phyloP scores from a whole-genome alignment of 331 rosid species.

The Spiraea crenata region DNA sequence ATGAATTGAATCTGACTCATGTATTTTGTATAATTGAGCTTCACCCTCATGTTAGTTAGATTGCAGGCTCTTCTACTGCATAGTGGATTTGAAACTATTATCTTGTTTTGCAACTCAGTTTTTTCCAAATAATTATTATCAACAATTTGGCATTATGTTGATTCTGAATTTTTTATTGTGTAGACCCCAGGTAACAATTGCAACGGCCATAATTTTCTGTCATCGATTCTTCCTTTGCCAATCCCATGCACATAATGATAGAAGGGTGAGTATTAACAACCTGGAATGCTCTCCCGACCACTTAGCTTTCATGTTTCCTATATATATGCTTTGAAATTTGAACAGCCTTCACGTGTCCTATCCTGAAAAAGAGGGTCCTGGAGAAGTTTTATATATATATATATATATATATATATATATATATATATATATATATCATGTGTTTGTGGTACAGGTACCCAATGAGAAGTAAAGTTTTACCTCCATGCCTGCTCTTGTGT shows the following conservation, averaged over 20 bases:
- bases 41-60: neutral
- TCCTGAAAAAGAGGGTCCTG: neutral
- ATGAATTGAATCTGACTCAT: neutral
- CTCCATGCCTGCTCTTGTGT: neutral
- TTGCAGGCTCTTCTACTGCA: neutral
- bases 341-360: neutral
- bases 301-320: too few species aligned
- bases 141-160: conserved; percentile 23
- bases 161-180: conserved; percentile 27
- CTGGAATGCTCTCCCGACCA: neutral
- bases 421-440: too few species aligned
- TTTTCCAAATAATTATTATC: neutral
- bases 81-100: neutral
- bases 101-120: neutral
- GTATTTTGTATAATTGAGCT: neutral
- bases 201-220: conserved; percentile 97
- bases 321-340: neutral
- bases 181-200: conserved; percentile 99
- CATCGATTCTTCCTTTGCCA: conserved; percentile 94
- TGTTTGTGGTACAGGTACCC: neutral
- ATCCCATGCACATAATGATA: conserved; percentile 92
- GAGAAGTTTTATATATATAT: neutral
- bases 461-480: neutral
- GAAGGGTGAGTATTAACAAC: conserved; percentile 65
- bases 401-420: neutral